These are phyloP conservation scores for Sarocladiaceae sp. DNA, from an alignment of 2,329 filamentous ascomycete genomes.

Conservation along the genomic window DNA sequence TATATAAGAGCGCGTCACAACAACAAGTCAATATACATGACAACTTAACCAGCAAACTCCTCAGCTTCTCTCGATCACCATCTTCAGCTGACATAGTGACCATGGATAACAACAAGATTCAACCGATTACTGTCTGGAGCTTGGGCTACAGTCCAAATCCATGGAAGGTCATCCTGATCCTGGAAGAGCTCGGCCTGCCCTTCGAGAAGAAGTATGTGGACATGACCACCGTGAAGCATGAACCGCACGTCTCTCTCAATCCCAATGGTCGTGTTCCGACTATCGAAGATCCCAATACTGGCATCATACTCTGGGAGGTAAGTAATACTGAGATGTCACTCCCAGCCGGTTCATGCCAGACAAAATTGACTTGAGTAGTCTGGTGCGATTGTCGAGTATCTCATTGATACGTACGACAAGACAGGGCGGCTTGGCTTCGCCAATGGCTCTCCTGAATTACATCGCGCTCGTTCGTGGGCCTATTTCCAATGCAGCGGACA, in stretches of 20 bases:
- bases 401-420: constrained; percentile 19
- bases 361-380: constrained; percentile 8
- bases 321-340: background rate
- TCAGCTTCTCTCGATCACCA: no score
- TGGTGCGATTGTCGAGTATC: constrained; percentile 19
- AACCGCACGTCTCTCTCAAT: constrained; percentile 17
- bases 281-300: constrained; percentile 17
- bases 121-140: background rate
- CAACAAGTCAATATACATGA: no score
- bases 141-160: constrained; percentile 11
- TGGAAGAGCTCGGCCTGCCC: constrained; percentile 19
- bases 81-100: background rate
- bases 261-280: constrained; percentile 17
- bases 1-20: no score
- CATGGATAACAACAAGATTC: background rate
- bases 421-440: constrained; percentile 12
- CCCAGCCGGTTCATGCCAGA: no score
- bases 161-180: constrained; percentile 17
- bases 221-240: constrained; percentile 9
- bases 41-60: no score
- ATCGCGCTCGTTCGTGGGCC: constrained; percentile 13
- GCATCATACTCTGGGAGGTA: constrained; percentile 17
- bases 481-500: constrained; percentile 20
- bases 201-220: constrained; percentile 18
- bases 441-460: constrained; percentile 10